These are phyloP conservation scores for Teunomyces lycoperdinae DNA, from an alignment of 805 yeast species.

Conservation along the genomic window DNA sequence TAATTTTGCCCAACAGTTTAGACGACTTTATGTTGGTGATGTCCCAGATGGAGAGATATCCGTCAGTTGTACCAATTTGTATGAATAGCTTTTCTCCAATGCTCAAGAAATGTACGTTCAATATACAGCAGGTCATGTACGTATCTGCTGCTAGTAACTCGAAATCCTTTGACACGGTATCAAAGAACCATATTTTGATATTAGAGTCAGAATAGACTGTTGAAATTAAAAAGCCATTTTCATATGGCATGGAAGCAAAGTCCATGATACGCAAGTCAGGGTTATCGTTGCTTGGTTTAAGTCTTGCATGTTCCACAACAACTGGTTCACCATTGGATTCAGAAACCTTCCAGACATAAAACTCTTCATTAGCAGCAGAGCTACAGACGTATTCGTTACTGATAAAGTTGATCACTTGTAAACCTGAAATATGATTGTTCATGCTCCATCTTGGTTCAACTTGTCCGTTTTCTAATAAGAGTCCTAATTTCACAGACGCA, in stretches of 20 bases:
- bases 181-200: conserved; percentile 62
- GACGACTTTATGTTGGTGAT: conserved; percentile 24
- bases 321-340: conserved; percentile 37
- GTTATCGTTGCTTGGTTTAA: conserved; percentile 53
- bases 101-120: conserved; percentile 53
- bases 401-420: conserved; percentile 70
- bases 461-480: conserved; percentile 36
- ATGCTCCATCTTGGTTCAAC: conserved; percentile 55
- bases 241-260: conserved; percentile 50
- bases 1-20: conserved; percentile 20
- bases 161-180: conserved; percentile 36
- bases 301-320: conserved; percentile 46
- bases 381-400: conserved; percentile 43
- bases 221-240: conserved; percentile 50
- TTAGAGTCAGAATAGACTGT: conserved; percentile 86
- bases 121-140: conserved; percentile 75
- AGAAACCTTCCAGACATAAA: conserved; percentile 70
- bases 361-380: conserved; percentile 86
- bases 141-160: conserved; percentile 42
- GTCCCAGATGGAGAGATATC: conserved; percentile 64
- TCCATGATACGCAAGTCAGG: conserved; percentile 94
- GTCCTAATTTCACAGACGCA: conserved; percentile 66
- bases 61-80: conserved; percentile 78
- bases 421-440: conserved; percentile 84
- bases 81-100: conserved; percentile 30